Evolutionary conservation across 1,284 basidiomycete species (phyloP).

Genomic region (Cutaneotrichosporon arboriforme): DNA sequence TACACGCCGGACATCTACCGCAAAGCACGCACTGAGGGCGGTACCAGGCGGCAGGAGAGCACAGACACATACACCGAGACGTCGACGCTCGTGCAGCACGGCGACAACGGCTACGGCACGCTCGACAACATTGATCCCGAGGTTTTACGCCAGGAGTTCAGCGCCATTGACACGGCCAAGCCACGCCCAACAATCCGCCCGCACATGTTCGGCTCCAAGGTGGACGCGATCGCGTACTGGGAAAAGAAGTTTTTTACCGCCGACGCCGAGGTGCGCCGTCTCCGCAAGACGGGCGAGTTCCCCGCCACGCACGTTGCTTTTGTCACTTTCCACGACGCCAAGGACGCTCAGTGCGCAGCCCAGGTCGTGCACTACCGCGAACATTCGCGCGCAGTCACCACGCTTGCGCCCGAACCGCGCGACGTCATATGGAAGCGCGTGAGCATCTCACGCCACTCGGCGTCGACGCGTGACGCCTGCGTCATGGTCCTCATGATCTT

Average conservation of each 20-base stretch:
- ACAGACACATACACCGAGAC: neutral
- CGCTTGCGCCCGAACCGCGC: slow-evolving; percentile 83
- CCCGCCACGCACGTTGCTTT: slow-evolving; percentile 78
- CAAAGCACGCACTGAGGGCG: neutral
- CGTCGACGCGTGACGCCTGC: slow-evolving; percentile 62
- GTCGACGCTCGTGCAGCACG: neutral
- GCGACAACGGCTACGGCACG: neutral
- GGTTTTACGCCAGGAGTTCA: slow-evolving; percentile 14
- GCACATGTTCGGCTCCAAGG: slow-evolving; percentile 50
- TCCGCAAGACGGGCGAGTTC: slow-evolving; percentile 55
- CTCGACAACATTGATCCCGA: slow-evolving; percentile 41
- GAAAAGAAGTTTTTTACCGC: slow-evolving; percentile 69
- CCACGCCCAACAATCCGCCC: slow-evolving; percentile 37
- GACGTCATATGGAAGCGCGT: slow-evolving; percentile 95
- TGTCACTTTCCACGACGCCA: slow-evolving; percentile 95
- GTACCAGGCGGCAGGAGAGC: neutral
- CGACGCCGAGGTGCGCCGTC: slow-evolving; percentile 60
- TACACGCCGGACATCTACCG: slow-evolving; percentile 38
- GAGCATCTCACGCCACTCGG: slow-evolving; percentile 57
- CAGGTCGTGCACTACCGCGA: slow-evolving; percentile 75
- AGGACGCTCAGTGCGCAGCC: slow-evolving; percentile 83
- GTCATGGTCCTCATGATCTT: slow-evolving; percentile 64
- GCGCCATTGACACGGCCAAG: slow-evolving; percentile 28
- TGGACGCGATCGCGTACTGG: slow-evolving; percentile 80
- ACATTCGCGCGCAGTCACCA: slow-evolving; percentile 62